Evolutionary conservation across 2,329 filamentous ascomycete genomes (phyloP).

Genomic region (Calonectria crousiana): DNA sequence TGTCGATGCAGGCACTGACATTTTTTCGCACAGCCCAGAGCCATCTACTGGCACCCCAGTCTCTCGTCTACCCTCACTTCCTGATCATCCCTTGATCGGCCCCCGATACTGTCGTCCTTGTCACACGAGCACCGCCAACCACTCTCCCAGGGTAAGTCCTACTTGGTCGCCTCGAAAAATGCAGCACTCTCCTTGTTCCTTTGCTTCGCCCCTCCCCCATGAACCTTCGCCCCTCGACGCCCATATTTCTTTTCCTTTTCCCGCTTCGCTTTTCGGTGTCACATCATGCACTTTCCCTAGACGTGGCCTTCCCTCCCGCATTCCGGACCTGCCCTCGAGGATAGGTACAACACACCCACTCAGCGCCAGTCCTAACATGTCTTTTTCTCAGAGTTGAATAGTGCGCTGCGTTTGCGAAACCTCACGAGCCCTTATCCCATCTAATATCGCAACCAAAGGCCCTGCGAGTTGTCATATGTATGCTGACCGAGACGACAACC

Average conservation of each 20-base stretch:
- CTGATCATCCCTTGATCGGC: constrained; percentile 26
- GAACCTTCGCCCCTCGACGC: constrained; percentile 13
- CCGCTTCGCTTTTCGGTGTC: constrained; percentile 22
- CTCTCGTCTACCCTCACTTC: constrained; percentile 29
- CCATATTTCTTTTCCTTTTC: background rate
- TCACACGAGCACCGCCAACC: constrained; percentile 33
- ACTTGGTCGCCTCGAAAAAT: constrained; percentile 21
- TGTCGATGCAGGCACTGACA: constrained; percentile 38
- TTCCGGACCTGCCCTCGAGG: constrained; percentile 18
- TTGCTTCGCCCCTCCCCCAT: constrained; percentile 23
- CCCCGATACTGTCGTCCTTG: constrained; percentile 28
- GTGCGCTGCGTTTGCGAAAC: constrained; percentile 32
- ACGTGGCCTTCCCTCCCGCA: constrained; percentile 34
- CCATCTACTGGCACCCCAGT: constrained; percentile 37
- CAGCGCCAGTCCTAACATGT: constrained; percentile 23
- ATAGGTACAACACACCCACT: constrained; percentile 1
- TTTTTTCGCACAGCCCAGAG: constrained; percentile 34
- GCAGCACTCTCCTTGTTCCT: constrained; percentile 11
- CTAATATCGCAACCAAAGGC: constrained; percentile 31
- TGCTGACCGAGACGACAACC: constrained; percentile 39
- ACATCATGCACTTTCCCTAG: constrained; percentile 37
- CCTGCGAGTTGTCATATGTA: constrained; percentile 37
- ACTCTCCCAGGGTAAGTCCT: constrained; percentile 34
- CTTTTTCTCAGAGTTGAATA: constrained; percentile 25
- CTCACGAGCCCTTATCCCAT: constrained; percentile 26